Evolutionary conservation across 2,329 filamentous ascomycete genomes (phyloP).

Genomic region (Curvularia spicifera): DNA sequence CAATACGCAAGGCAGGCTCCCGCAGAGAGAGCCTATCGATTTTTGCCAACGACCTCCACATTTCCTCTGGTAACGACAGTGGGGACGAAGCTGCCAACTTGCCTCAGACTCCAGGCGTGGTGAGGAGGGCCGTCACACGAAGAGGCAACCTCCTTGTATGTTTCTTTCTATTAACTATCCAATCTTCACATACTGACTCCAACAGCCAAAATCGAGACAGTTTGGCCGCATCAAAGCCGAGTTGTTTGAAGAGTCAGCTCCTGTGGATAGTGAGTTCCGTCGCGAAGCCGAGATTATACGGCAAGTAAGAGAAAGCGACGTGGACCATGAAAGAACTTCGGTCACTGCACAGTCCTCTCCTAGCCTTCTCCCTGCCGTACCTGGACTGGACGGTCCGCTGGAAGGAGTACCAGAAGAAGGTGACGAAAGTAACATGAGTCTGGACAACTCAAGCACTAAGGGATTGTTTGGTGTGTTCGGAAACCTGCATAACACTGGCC

Average conservation of each 20-base stretch:
- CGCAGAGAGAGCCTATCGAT: conserved; percentile 88
- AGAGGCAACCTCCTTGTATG: conserved; percentile 86
- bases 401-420: conserved; percentile 73
- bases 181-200: conserved; percentile 20
- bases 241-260: conserved; percentile 84
- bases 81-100: conserved; percentile 67
- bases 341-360: conserved; percentile 73
- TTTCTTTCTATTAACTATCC: conserved; percentile 15
- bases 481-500: conserved; percentile 74
- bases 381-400: conserved; percentile 63
- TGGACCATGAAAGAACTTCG: conserved; percentile 61
- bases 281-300: conserved; percentile 95
- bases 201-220: conserved; percentile 90
- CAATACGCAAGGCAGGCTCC: conserved; percentile 59
- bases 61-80: conserved; percentile 79
- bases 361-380: conserved; percentile 63
- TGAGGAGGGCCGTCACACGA: conserved; percentile 81
- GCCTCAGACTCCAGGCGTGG: conserved; percentile 71
- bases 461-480: conserved; percentile 70
- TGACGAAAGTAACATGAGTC: conserved; percentile 63
- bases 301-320: conserved; percentile 90
- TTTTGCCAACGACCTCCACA: conserved; percentile 86
- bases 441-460: conserved; percentile 49
- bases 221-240: conserved; percentile 93
- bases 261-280: conserved; percentile 85